Conservation (phyloP, 805 yeast species). For the Myxozyma neotropica region DNA sequence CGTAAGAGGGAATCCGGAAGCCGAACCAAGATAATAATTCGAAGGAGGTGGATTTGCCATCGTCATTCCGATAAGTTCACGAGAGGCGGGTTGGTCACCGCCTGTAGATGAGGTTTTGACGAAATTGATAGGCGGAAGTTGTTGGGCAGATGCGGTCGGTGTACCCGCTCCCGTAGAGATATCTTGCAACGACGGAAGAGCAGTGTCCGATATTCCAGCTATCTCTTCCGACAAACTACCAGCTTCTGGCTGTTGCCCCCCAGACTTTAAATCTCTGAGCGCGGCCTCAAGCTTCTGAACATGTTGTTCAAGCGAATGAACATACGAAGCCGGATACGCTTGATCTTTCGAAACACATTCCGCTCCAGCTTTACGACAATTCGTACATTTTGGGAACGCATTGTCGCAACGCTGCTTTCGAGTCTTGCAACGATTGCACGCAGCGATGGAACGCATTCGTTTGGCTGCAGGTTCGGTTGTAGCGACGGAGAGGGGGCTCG, state of each 20-base stretch:
- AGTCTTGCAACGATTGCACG: constrained; percentile 77
- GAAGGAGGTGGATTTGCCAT: constrained; percentile 15
- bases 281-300: constrained; percentile 22
- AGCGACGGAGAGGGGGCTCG: background rate
- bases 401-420: constrained; percentile 69
- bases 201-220: background rate
- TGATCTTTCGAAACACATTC: constrained; percentile 57
- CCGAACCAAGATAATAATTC: constrained; percentile 26
- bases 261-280: background rate
- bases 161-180: background rate
- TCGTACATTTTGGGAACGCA: constrained; percentile 62
- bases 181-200: background rate
- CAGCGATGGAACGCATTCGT: constrained; percentile 58
- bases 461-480: constrained; percentile 10
- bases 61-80: constrained; percentile 23
- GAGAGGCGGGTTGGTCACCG: constrained; percentile 20
- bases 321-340: constrained; percentile 33
- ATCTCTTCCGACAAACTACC: background rate
- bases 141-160: constrained; percentile 6
- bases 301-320: constrained; percentile 26
- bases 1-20: constrained; percentile 32
- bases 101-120: constrained; percentile 20
- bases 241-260: background rate
- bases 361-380: constrained; percentile 61
- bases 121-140: constrained; percentile 25